These are phyloP conservation scores for Aspergillus bertholletiae DNA, from an alignment of 495 filamentous ascomycete species.

Conservation along the genomic window DNA sequence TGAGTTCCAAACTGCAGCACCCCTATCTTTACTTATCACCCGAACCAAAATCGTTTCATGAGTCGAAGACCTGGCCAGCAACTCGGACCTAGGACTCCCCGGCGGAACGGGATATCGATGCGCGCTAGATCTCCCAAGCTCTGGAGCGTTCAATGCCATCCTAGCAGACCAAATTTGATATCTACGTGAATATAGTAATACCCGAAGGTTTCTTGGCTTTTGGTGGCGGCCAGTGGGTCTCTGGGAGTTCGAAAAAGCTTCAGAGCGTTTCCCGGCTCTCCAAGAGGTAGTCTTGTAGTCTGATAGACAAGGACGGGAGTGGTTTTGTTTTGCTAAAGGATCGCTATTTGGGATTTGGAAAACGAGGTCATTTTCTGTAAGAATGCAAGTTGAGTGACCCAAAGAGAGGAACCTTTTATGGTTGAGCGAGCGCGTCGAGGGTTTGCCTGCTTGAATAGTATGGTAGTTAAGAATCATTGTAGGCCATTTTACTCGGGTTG, in stretches of 20 bases:
- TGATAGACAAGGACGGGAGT: constrained; percentile 16
- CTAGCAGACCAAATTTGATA: constrained; percentile 36
- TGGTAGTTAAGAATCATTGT: neutral
- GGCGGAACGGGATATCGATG: constrained; percentile 29
- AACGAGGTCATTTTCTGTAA: neutral
- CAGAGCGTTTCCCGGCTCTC: neutral
- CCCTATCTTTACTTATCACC: neutral
- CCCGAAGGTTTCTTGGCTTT: neutral
- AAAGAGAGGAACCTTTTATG: neutral
- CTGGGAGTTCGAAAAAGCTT: neutral
- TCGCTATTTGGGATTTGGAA: neutral
- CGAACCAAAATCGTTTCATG: constrained; percentile 11
- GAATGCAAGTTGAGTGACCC: neutral
- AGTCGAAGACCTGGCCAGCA: constrained; percentile 24
- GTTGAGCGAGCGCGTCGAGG: neutral
- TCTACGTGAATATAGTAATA: constrained; percentile 12
- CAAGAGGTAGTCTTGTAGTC: neutral
- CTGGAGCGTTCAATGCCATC: constrained; percentile 29
- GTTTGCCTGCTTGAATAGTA: neutral
- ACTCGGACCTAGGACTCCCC: constrained; percentile 32
- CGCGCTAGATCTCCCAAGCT: constrained; percentile 2
- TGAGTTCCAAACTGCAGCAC: neutral
- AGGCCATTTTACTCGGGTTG: constrained; percentile 9
- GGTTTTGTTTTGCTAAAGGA: neutral
- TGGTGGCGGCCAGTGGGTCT: neutral